Base-by-base conservation (phyloP, 2,329 filamentous ascomycete genomes). In the Colletotrichum camelliae region DNA sequence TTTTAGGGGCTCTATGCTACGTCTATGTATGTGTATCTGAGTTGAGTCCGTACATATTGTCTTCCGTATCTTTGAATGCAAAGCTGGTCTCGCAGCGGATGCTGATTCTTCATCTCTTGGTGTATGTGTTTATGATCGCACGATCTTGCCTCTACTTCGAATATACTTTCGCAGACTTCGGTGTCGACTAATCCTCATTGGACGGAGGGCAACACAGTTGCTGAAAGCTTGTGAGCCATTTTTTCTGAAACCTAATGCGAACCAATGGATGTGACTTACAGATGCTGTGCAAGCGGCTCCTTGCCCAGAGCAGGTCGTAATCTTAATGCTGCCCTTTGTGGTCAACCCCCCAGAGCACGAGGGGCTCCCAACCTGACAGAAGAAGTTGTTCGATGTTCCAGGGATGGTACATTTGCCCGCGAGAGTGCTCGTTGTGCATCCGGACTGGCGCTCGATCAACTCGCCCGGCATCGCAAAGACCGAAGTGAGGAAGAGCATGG, bases 1-100 rank as follows among this genome's bases (percentile, higher is more conserved):
- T 3, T 5, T 3, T 6, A 1, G 0, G 3, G 1, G 10, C 43
- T 48, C 37, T 21, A 12, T n/a, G 0, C 1, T 1, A 18, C 10
- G 0, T 43, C 18, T 43, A 6, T n/a, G 4, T 5, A 9, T 18
- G 8, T 4, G 10, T 43, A 0, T 43, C 9, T 48, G 10, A n/a
- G n/a, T 1, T 0, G 9, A 48, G 9, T n/a, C 5, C 3, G 18
- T 48, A 1, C 6, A 21, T 48, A 0, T 21, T 3, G 0, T 21
- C 43, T 48, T 21, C 21, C 10, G 21, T 21, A 7, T 52, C 10
- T 6, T 13, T 13, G 0, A 6, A 21, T 21, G 43, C 4, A 21
- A 4, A 7, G 43, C 18, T 1, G 43, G 10, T 48, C 0, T 48
- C n/a, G 8, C 2, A 48, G 43, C n/a, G 1, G 1, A 7, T 48